phyloP scores from a whole-genome alignment of 352 stramenopile species.

The Pythium insidiosum region DNA sequence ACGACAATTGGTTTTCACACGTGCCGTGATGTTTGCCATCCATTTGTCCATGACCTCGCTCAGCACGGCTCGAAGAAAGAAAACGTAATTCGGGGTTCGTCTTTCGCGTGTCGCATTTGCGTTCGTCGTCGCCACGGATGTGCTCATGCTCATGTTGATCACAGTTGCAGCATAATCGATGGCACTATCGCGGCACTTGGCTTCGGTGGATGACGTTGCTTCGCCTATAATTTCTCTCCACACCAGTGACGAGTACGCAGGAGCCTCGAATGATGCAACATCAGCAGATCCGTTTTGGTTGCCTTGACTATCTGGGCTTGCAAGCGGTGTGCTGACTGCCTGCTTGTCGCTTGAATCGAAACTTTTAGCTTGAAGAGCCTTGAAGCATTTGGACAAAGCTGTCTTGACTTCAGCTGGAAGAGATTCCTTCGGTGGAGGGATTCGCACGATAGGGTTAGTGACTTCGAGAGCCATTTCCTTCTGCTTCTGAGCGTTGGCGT shows the following conservation, averaged over 20 bases:
- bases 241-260: constrained; percentile 43
- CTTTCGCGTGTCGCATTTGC: constrained; percentile 71
- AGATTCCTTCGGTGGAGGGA: constrained; percentile 58
- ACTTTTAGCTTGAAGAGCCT: constrained; percentile 56
- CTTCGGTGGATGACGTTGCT: constrained; percentile 35
- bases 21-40: constrained; percentile 66
- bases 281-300: constrained; percentile 33
- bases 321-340: constrained; percentile 40
- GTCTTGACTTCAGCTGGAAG: constrained; percentile 68
- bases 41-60: constrained; percentile 87
- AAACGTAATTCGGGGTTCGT: constrained; percentile 78
- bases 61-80: constrained; percentile 75
- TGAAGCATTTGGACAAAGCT: constrained; percentile 62
- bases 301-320: constrained; percentile 47
- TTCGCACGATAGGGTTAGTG: constrained; percentile 69
- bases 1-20: constrained; percentile 61
- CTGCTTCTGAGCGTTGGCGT: constrained; percentile 51
- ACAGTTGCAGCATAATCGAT: constrained; percentile 61
- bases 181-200: constrained; percentile 53
- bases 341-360: constrained; percentile 48
- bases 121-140: constrained; percentile 56
- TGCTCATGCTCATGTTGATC: constrained; percentile 82
- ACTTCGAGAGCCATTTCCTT: constrained; percentile 69
- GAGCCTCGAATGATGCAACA: constrained; percentile 36
- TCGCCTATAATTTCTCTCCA: constrained; percentile 71